Conservation (phyloP, 345 rosid species). For the Populus tremula region DNA sequence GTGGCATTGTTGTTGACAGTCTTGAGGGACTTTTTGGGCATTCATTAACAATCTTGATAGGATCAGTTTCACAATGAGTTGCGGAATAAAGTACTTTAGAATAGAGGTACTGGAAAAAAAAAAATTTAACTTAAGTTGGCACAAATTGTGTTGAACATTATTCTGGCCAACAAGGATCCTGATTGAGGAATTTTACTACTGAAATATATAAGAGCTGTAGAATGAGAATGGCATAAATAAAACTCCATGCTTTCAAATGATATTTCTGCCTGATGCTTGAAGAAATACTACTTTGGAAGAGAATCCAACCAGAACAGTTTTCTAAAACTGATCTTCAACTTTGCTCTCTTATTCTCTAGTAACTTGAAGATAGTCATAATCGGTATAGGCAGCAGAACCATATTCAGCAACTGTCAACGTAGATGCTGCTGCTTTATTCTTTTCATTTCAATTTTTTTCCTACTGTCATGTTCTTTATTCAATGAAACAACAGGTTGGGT, state of each 20-base stretch:
- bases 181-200: no score
- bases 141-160: not conserved
- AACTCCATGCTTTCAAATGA: no score
- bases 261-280: no score
- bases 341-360: not conserved
- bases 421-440: not conserved
- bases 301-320: not conserved
- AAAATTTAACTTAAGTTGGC: not conserved
- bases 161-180: not conserved
- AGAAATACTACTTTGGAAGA: not conserved
- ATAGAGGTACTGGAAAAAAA: not conserved
- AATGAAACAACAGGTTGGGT: constrained; percentile 63
- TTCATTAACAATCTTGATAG: no score
- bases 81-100: not conserved
- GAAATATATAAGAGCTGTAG: no score
- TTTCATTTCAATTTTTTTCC: not conserved
- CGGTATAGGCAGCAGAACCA: not conserved
- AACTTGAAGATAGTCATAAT: not conserved
- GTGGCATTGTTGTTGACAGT: no score
- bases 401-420: not conserved
- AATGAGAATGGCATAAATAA: no score
- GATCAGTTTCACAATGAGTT: no score
- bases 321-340: not conserved
- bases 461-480: not conserved
- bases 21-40: no score